phyloP scores from a whole-genome alignment of 1,284 basidiomycete genomes.

The Inonotus hispidus region DNA sequence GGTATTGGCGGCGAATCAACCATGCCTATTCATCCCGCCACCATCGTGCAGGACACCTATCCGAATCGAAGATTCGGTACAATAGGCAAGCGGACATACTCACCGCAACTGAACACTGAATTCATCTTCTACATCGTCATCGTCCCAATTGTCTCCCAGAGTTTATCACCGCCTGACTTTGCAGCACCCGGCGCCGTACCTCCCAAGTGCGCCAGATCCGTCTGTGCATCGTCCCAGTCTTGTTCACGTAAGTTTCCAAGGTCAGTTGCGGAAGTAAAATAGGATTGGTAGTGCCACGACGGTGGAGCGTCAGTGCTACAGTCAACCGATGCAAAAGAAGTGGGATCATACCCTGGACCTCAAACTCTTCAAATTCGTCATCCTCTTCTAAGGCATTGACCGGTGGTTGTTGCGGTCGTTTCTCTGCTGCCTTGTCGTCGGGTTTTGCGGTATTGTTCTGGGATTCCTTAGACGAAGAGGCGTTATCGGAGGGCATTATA shows the following conservation, averaged over 20 bases:
- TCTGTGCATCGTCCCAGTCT: conserved; percentile 87
- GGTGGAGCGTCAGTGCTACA: background rate
- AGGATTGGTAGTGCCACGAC: too few species aligned
- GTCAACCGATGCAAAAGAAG: background rate
- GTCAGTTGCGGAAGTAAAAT: background rate
- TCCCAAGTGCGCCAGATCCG: conserved; percentile 70
- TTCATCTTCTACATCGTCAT: conserved; percentile 97
- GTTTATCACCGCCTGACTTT: conserved; percentile 71
- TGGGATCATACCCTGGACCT: conserved; percentile 50
- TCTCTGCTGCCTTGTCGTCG: conserved; percentile 15
- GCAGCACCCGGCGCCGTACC: conserved; percentile 67
- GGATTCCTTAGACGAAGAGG: conserved; percentile 14
- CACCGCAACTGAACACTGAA: conserved; percentile 94
- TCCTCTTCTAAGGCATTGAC: conserved; percentile 78
- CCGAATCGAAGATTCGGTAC: background rate
- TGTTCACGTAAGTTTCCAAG: background rate
- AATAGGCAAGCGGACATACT: conserved; percentile 25
- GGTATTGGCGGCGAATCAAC: background rate
- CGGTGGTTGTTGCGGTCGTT: conserved; percentile 31
- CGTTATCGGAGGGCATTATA: conserved; percentile 11
- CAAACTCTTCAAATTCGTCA: conserved; percentile 81
- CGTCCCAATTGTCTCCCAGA: conserved; percentile 99
- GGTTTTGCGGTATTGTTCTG: conserved; percentile 4
- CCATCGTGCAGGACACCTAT: too few species aligned
- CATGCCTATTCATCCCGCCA: too few species aligned